phyloP scores from a whole-genome alignment of 2,329 filamentous ascomycete species.

The Diaporthe vaccinii region DNA sequence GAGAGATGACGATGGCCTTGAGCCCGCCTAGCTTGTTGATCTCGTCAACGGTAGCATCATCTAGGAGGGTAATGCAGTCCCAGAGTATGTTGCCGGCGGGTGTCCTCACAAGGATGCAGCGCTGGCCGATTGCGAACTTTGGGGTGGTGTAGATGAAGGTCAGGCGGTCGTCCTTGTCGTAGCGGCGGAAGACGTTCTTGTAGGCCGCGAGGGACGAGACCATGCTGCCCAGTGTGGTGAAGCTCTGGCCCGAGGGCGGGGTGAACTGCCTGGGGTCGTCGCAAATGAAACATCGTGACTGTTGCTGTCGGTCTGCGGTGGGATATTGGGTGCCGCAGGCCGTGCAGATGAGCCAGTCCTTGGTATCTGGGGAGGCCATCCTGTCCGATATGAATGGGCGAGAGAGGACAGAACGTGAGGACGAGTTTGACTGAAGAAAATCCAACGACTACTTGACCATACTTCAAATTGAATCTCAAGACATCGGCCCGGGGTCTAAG shows the following conservation, averaged over 20 bases:
- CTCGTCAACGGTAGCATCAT: slow-evolving; percentile 70
- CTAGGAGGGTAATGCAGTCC: slow-evolving; percentile 81
- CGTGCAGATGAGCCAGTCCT: slow-evolving; percentile 67
- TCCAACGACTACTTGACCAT: neutral
- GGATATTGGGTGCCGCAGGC: slow-evolving; percentile 81
- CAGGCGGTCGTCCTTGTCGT: slow-evolving; percentile 59
- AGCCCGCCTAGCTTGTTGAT: slow-evolving; percentile 76
- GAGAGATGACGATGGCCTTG: slow-evolving; percentile 79
- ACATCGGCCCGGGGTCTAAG: neutral
- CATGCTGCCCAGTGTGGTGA: slow-evolving; percentile 70
- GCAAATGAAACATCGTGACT: slow-evolving; percentile 76
- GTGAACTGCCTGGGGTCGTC: slow-evolving; percentile 81
- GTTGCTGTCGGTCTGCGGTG: slow-evolving; percentile 58
- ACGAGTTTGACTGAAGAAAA: neutral
- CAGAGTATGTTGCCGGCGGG: slow-evolving; percentile 80
- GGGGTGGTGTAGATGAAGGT: slow-evolving; percentile 64
- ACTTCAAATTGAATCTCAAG: neutral
- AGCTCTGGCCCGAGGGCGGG: slow-evolving; percentile 73
- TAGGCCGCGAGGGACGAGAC: slow-evolving; percentile 53
- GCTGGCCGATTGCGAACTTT: slow-evolving; percentile 80
- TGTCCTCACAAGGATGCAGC: slow-evolving; percentile 77
- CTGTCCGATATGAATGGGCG: neutral
- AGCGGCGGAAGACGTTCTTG: slow-evolving; percentile 67
- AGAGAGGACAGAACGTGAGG: neutral
- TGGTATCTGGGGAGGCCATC: slow-evolving; percentile 5